Evolutionary conservation across 345 rosid species (phyloP), one percentile per base, ranked within the genome.

Genomic region (Corchorus olitorius): DNA sequence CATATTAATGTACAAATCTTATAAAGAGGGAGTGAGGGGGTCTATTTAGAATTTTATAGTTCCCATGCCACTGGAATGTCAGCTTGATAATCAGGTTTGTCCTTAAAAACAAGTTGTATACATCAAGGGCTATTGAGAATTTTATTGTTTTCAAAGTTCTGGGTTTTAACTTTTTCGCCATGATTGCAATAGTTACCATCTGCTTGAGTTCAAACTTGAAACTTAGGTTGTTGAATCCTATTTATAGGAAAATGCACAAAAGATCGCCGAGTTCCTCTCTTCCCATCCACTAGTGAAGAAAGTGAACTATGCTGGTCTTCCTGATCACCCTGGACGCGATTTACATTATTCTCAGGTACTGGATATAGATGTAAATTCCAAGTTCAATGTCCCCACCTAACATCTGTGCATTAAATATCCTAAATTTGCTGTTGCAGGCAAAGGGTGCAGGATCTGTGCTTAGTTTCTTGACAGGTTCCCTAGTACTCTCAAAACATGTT

Each of bases 401-500:
- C n/a, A 37, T 65, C 37, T 45, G 50, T 60, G 63, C 62, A 74
- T 50, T 71, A 48, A 5, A 61, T 6, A 35, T 14, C 61, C 27
- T 54, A 41, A 66, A 20, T 54, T 69, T 33, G 8, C 58, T 72
- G 34, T 81, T 83, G 81, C 87, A 96, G 99, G 94, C 98, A 62
- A 91, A 84, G 76, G 99, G 99, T 79, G 97, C 98, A 62, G 97
- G 99, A 48, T 92, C 98, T 9, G 97, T 96, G 81, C 87, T 96
- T 45, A 94, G 99, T 86, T 94, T 94, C 81, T 59, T 90, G 74
- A 94, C 99, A n/a, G 97, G 98, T 76, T 94, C 99, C 2, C 55
- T 92, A 41, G 88, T 90, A 0, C 90, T 96, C 64, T 96, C 97
- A 1, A 96, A 96, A 83, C 97, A 94, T 73, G 70, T 93, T 76